Base-by-base conservation (phyloP, 192 early-diverging fungal genomes). In the Spinellus fusiger region DNA sequence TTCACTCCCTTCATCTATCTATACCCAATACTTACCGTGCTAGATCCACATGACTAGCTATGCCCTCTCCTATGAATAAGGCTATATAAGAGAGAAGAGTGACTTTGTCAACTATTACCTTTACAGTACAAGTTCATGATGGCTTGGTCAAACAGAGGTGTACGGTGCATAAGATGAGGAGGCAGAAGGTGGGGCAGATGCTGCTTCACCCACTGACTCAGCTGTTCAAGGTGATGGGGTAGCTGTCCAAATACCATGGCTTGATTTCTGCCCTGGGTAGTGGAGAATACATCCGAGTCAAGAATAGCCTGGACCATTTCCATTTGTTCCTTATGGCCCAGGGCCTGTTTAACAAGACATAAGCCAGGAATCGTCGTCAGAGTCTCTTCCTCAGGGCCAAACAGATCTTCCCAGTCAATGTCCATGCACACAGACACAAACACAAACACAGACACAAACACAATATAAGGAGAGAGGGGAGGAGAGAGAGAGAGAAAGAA, bases 71-170 rank as follows among this genome's bases (percentile, higher is more conserved):
- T 80, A 33, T 22, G 1, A 34, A 38, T 29, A 15, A 16, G 20
- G n/a, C 7, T n/a, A 49, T 28, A 46, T 18, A 29, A 51, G 38
- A 47, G 18, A 53, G 4, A 28, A 22, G 35, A 51, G 20, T 33
- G 29, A 5, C 27, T 13, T 46, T 4, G 3, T 12, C 26, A 16
- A n/a, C 9, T 7, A 50, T 32, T 48, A 73, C 70, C 71, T 73
- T 55, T 71, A 18, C 59, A 52, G 56, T 80, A 80, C 4, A 77
- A 50, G 51, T 80, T 80, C 29, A 76, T 59, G 33, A 80, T 80
- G 9, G 73, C 75, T 54, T 80, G 79, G 65, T 80, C 73, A 51
- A 80, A 80, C n/a, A 80, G 47, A 4, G 79, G 79, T 22, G 31
- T 6, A 1, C 79, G 49, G 3, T 52, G 18, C 9, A 70, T 67